Evolutionary conservation across 306 rosid species (phyloP).

Genomic region (Castanea crenata): DNA sequence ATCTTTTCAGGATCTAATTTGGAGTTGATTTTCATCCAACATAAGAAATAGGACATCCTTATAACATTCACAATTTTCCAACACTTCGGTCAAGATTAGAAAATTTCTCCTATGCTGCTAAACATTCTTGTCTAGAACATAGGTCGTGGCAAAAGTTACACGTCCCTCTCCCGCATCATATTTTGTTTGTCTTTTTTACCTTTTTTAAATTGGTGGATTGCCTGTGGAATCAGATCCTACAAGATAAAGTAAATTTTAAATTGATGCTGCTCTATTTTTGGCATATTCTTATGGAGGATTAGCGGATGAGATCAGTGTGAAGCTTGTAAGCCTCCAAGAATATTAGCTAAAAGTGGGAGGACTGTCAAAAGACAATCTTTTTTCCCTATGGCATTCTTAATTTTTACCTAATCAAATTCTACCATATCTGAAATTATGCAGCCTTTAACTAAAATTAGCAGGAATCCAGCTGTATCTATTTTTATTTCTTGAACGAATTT

Average conservation of each 20-base stretch:
- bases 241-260: conserved; percentile 49
- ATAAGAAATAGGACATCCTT: too few relatives aligned
- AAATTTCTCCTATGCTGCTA: conserved; percentile 2
- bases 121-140: conserved; percentile 6
- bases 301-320: conserved; percentile 31
- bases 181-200: conserved; percentile 17
- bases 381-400: background rate
- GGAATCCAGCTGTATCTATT: background rate
- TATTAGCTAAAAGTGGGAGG: background rate
- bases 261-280: conserved; percentile 40
- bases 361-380: background rate
- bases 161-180: conserved; percentile 43
- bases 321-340: conserved; percentile 1
- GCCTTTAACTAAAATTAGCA: background rate
- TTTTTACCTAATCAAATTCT: background rate
- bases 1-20: too few relatives aligned
- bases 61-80: background rate
- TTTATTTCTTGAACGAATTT: background rate
- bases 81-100: conserved; percentile 8
- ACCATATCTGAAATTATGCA: background rate
- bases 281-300: conserved; percentile 29
- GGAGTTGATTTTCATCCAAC: too few relatives aligned
- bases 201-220: conserved; percentile 45
- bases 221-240: conserved; percentile 70
- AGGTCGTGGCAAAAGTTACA: conserved; percentile 4